Evolutionary conservation across 1,284 basidiomycete genomes (phyloP), one percentile per base, ranked within the genome.

Genomic region (Ustilago nuda): DNA sequence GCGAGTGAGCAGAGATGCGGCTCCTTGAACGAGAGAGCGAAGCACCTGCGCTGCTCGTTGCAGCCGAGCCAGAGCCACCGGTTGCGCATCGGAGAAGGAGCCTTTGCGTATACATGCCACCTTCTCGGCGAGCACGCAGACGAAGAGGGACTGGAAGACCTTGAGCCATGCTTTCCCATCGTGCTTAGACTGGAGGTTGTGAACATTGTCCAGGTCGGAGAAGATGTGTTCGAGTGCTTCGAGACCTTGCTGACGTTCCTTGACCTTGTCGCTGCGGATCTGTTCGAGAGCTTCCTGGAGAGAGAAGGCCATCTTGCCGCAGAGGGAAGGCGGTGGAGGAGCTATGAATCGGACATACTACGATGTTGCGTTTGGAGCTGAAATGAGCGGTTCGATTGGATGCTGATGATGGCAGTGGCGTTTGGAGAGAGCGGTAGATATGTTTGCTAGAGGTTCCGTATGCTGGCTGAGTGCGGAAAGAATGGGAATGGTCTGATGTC

Each of bases 111-210:
- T 83, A 48, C 86, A 87, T 15, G 88, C 87, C 4, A 78, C 82
- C 84, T 90, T 91, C 87, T 96, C 93, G 66, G 87, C 88, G 19
- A 88, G 81, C 54, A 94, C 90, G 11, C 89, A 87, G 12, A 87
- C 87, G 84, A 94, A 94, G 11, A 95, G 87, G 23, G 90, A 90
- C 81, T 93, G 90, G 79, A 92, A 93, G 2, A 94, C 87, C 8
- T 88, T 87, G 39, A 91, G 86, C 93, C 93, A 96, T 27, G 85
- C 78, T 51, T 66, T 73, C 39, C 83, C 82, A 36, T 87, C 86
- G 8, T 89, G 89, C 30, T 89, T 86, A 11, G 86, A 83, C 27
- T 88, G 89, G 73, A 93, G 88, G 51, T 89, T 89, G 39, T 88
- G 86, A 43, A 91, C 86, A 12, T 89, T 88, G 56, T 86, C 84